These are phyloP conservation scores for Whalleya microplaca DNA, from an alignment of 2,329 filamentous ascomycete species.

Conservation along the genomic window DNA sequence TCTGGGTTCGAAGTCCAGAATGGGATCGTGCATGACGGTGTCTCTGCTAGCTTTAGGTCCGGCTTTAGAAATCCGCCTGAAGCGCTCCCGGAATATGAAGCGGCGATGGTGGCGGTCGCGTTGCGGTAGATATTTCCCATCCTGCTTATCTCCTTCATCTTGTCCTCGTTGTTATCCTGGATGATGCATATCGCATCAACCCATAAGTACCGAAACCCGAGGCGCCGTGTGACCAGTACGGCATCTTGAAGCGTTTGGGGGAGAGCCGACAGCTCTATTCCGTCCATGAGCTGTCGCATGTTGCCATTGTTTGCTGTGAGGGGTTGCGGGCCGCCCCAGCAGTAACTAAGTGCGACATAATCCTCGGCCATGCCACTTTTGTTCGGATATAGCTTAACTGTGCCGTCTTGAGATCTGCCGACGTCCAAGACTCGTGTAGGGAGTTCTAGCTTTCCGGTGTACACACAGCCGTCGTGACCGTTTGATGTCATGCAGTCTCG, in stretches of 20 bases:
- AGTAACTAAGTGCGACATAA: not conserved
- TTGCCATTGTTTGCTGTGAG: not conserved
- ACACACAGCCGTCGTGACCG: not conserved
- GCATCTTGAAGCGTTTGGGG: constrained; percentile 1
- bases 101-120: not conserved
- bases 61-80: not conserved
- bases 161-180: constrained; percentile 5
- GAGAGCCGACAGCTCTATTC: not conserved
- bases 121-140: constrained; percentile 3
- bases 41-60: not conserved
- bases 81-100: not conserved
- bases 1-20: not conserved
- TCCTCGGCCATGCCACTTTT: not conserved
- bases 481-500: not conserved
- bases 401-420: not conserved
- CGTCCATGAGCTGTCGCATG: not conserved
- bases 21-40: not conserved
- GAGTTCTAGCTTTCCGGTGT: not conserved
- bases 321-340: not conserved
- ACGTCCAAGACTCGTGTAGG: not conserved
- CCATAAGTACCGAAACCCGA: constrained; percentile 10
- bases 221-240: not conserved
- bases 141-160: not conserved
- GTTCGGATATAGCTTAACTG: not conserved
- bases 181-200: constrained; percentile 12